A percentile compares a stretch with the other conserved stretches of the same genome.
Conservation (phyloP, 2,329 filamentous ascomycete genomes). For the Fusarium protoensiforme region DNA sequence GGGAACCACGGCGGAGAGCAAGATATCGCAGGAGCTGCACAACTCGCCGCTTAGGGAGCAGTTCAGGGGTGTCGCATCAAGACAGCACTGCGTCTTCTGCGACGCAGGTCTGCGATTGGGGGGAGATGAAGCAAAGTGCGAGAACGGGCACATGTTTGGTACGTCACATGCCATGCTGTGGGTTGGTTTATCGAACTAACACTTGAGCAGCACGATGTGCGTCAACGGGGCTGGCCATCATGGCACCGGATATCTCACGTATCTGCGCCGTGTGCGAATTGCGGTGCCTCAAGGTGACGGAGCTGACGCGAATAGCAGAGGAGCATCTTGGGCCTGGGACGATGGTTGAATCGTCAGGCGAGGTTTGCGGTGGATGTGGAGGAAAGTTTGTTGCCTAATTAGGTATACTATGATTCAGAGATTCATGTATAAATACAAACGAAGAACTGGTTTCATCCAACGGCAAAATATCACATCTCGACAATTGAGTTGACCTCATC, state of each 20-base stretch:
- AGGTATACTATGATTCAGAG: background rate
- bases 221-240: constrained; percentile 64
- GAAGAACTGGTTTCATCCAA: background rate
- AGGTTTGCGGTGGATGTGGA: constrained; percentile 54
- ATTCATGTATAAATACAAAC: background rate
- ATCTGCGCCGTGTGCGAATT: constrained; percentile 66
- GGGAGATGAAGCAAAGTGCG: constrained; percentile 52
- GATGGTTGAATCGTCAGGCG: constrained; percentile 45
- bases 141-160: constrained; percentile 55
- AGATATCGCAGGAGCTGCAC: constrained; percentile 20
- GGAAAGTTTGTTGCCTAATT: constrained; percentile 55
- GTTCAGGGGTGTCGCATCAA: constrained; percentile 50
- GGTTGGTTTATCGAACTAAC: background rate
- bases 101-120: constrained; percentile 46
- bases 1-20: constrained; percentile 48
- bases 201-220: constrained; percentile 59
- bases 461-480: background rate
- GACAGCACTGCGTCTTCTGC: constrained; percentile 62
- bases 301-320: constrained; percentile 51
- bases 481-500: background rate
- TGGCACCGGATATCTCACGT: constrained; percentile 63
- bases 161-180: constrained; percentile 21
- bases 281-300: constrained; percentile 59
- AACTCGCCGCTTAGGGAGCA: constrained; percentile 48
- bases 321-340: constrained; percentile 44